A percentile compares a stretch with the other conserved stretches of the same genome.
These are phyloP conservation scores for Chalaropsis ovoidea DNA, from an alignment of 2,329 filamentous ascomycete species.

Conservation along the genomic window DNA sequence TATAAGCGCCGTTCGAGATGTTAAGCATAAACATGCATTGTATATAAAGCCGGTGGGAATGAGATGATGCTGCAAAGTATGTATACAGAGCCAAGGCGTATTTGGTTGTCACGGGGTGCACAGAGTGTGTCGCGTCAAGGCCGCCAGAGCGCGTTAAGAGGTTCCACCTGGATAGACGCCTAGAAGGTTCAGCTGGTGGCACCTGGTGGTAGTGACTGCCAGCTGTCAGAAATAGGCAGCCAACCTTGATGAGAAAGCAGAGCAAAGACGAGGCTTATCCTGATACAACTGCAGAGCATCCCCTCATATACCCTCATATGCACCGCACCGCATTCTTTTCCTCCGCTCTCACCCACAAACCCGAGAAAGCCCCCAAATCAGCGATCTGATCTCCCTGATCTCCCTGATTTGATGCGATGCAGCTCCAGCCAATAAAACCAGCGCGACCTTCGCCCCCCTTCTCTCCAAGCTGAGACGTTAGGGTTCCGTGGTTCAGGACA, in stretches of 20 bases:
- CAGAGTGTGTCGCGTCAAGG: not conserved
- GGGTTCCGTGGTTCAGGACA: not conserved
- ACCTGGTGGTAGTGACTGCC: not conserved
- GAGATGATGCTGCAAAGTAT: not conserved
- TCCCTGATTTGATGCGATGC: no score
- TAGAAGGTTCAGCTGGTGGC: not conserved
- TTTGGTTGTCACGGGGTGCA: not conserved
- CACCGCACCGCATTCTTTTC: not conserved
- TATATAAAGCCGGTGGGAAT: constrained; percentile 2
- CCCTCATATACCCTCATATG: no score
- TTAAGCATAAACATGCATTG: constrained; percentile 12
- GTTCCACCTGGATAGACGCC: not conserved
- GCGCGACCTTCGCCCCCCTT: not conserved
- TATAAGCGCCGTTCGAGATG: not conserved
- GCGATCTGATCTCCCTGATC: not conserved
- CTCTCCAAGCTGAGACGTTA: constrained; percentile 5
- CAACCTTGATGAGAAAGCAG: not conserved
- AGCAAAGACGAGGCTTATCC: not conserved
- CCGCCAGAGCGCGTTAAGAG: not conserved
- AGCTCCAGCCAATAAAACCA: not conserved
- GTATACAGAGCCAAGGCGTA: not conserved
- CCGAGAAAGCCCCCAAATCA: not conserved
- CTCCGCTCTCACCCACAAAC: not conserved
- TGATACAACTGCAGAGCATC: no score
- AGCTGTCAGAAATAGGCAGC: not conserved